These are phyloP conservation scores for Saksenaea oblongispora DNA, from an alignment of 371 early-diverging fungal genomes.

Conservation along the genomic window DNA sequence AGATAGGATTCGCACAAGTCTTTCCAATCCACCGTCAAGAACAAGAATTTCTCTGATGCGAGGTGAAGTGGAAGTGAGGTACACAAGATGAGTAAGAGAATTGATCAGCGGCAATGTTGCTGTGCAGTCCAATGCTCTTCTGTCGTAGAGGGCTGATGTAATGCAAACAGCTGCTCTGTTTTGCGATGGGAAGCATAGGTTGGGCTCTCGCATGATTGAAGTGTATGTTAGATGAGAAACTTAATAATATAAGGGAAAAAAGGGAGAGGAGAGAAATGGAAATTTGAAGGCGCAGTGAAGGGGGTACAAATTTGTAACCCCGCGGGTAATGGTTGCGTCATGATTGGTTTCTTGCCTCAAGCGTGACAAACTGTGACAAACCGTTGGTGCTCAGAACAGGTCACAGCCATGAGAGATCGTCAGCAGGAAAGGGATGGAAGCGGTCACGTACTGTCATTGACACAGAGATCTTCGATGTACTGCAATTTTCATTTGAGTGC, in stretches of 20 bases:
- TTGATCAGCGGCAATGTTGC: slow-evolving; percentile 84
- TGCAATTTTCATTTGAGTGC: no score
- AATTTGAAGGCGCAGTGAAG: no score
- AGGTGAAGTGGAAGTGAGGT: slow-evolving; percentile 81
- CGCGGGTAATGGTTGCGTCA: no score
- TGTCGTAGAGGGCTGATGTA: slow-evolving; percentile 83
- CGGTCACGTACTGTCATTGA: no score
- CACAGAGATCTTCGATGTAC: no score
- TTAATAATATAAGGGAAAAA: background rate
- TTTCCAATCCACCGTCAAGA: slow-evolving; percentile 87
- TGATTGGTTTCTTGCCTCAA: no score
- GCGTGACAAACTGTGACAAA: no score
- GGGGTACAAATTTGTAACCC: no score
- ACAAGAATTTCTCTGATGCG: slow-evolving; percentile 80
- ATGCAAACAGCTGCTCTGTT: slow-evolving; percentile 82
- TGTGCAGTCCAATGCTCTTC: slow-evolving; percentile 88
- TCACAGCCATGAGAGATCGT: no score
- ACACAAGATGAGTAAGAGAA: slow-evolving; percentile 84
- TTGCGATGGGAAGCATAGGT: slow-evolving; percentile 73
- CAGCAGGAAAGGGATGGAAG: no score
- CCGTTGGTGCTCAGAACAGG: no score
- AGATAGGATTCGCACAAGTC: slow-evolving; percentile 74
- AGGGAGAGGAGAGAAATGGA: background rate
- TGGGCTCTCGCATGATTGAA: slow-evolving; percentile 75
- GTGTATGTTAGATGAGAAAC: background rate